Base-by-base conservation (phyloP, 805 yeast species). In the Nakazawaea ishiwadae region DNA sequence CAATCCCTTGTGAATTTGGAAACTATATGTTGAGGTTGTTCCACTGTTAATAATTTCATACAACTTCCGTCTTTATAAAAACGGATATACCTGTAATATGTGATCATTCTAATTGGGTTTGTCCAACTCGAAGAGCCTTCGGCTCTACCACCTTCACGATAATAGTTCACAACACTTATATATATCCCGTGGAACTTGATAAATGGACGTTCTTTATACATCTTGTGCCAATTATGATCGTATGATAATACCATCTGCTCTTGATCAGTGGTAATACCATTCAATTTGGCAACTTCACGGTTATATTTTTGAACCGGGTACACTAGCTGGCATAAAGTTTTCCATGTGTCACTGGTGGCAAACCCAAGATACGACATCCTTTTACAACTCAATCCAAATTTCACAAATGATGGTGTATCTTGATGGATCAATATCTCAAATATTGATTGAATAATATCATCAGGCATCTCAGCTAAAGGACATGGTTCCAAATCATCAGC, bases 11-110 rank as follows among this genome's bases (percentile, higher is more conserved):
- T 55, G 39, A 84, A 69, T 39, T 63, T 64, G 3, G 82, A 82
- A 2, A 90, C 81, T 1, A 89, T 80, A 32, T 63, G 58, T 2
- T 60, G 56, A 0, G 98, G 98, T 51, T 85, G 91, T 41, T 77
- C 69, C 3, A 83, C 73, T 0, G 95, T 76, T 20, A 87, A 69
- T 21, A 85, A 69, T 54, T 84, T 77, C 32, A 85, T 62, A 45
- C 87, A 83, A 1, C 73, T 65, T 0, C 98, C 97, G 53, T 84
- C 84, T 0, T 81, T 81, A 56, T 72, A 84, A 54, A 91, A 89
- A 47, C 97, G 68, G 27, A 82, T 61, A 58, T 89, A 93, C 48
- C 99, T 66, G 56, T 87, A 91, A 55, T 91, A 91, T 0, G 96
- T 86, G 31, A 91, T 84, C 56, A 88, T 78, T 50, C 86, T 78